Evolutionary conservation across 139 green algal species (phyloP), one percentile per base, ranked within the genome.

Genomic region (Deuterostichococcus epilithicus): DNA sequence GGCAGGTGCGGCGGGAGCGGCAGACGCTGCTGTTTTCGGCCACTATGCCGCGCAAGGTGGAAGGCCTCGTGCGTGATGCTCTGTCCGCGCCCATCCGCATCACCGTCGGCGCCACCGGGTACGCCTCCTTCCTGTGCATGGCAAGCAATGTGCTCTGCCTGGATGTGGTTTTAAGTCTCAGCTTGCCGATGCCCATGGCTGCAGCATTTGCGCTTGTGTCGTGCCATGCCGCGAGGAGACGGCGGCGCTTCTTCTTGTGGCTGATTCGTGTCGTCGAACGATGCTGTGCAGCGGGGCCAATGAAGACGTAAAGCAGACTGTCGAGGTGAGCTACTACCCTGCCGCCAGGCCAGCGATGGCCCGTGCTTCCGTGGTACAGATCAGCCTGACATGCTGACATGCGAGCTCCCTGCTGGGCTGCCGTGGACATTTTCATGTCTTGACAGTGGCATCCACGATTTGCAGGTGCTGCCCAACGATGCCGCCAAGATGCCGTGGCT

Each of bases 1-100:
- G 88, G 18, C 90, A 97, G 84, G 90, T 96, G 36, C 86, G 94
- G 23, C 91, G 92, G 18, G 93, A 97, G 79, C 76, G 93, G 45
- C 95, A 98, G 82, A 96, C 92, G 66, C 83, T 97, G 78, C 88
- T 98, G 47, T 98, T 98, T 86, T 91, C 78, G 59, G 94, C 94
- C 45, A 98, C 94, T 26, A 97, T 98, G 93, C 94, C 94, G 28
- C 74, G 67, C 76, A 89, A 83, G 52, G 83, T 98, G 25, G 86
- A 97, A 75, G 79, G 86, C 36, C 86, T 98, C 47, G 90, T 91
- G 28, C 35, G 78, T 0, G 92, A 97, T 38, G 84, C 87, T 4
- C 85, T 98, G 38, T 88, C 80, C 38, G 80, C 82, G n/a, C 94
- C 94, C 2, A 87, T 98, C 36, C 80, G 87, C 76, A 85, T 96